phyloP scores from a whole-genome alignment of 495 filamentous ascomycete genomes.

The Lophium mytilinum region DNA sequence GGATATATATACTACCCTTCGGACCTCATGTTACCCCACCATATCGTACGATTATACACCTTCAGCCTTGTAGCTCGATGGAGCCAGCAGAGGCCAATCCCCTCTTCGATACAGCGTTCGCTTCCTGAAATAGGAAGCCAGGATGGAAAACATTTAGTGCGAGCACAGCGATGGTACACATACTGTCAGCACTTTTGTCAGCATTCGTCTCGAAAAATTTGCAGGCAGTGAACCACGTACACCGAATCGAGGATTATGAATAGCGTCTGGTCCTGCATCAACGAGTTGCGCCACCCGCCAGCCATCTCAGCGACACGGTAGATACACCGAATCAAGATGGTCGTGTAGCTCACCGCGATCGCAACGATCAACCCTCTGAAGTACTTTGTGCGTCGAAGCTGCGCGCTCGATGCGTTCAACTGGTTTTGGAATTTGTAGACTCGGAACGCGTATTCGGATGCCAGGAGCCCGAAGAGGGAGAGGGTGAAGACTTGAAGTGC shows the following conservation, averaged over 20 bases:
- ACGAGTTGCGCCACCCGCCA: slow-evolving; percentile 57
- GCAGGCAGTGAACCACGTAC: slow-evolving; percentile 30
- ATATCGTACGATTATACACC: too few relatives aligned
- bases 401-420: slow-evolving; percentile 27
- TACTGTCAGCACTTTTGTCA: slow-evolving; percentile 13
- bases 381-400: slow-evolving; percentile 31
- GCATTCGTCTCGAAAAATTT: not conserved
- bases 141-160: slow-evolving; percentile 45
- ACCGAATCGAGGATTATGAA: slow-evolving; percentile 57
- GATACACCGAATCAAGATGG: slow-evolving; percentile 57
- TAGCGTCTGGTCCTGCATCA: slow-evolving; percentile 58
- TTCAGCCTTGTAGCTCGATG: too few relatives aligned
- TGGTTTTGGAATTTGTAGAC: slow-evolving; percentile 9
- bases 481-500: slow-evolving; percentile 51
- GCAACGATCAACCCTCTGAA: slow-evolving; percentile 48
- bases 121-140: slow-evolving; percentile 36
- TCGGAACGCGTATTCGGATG: not conserved
- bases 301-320: slow-evolving; percentile 61
- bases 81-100: not conserved
- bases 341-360: slow-evolving; percentile 48
- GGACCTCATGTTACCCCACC: too few relatives aligned
- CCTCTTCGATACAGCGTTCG: not conserved
- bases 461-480: slow-evolving; percentile 9
- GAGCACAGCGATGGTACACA: slow-evolving; percentile 42
- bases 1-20: too few relatives aligned